Evolutionary conservation across 352 stramenopile species (phyloP).

Genomic region (Aphanomyces invadans): DNA sequence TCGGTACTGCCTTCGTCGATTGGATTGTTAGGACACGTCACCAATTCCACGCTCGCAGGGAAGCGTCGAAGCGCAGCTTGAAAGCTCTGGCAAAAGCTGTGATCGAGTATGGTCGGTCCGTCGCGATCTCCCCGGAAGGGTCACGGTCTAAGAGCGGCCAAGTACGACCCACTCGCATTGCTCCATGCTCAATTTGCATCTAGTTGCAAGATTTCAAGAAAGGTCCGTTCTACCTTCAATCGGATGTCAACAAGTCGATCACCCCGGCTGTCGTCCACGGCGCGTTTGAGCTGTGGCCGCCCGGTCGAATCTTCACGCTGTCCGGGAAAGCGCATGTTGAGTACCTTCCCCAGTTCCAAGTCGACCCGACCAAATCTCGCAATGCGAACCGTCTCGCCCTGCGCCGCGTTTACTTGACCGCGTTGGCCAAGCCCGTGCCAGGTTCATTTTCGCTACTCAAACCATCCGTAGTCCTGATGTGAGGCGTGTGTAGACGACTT

Average conservation of each 20-base stretch:
- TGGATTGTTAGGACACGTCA: too few species aligned
- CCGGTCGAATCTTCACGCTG: constrained; percentile 59
- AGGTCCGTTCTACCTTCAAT: constrained; percentile 73
- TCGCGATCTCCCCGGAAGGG: constrained; percentile 77
- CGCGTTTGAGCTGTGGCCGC: constrained; percentile 75
- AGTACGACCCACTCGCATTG: constrained; percentile 26
- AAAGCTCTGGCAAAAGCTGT: constrained; percentile 59
- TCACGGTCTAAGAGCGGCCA: constrained; percentile 75
- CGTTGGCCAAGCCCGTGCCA: constrained; percentile 61
- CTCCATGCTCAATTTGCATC: neutral
- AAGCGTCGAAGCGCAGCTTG: constrained; percentile 54
- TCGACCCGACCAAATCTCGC: constrained; percentile 57
- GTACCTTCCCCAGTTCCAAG: constrained; percentile 63
- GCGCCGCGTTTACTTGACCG: constrained; percentile 69
- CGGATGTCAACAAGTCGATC: constrained; percentile 78
- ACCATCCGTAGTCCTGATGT: constrained; percentile 46
- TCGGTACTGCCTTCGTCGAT: constrained; percentile 34
- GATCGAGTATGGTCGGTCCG: constrained; percentile 60
- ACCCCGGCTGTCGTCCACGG: constrained; percentile 68
- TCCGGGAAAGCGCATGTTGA: constrained; percentile 63
- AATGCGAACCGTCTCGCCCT: constrained; percentile 76
- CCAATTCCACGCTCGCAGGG: constrained; percentile 26
- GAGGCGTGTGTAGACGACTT: constrained; percentile 30
- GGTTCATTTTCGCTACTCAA: constrained; percentile 22
- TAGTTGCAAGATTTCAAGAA: constrained; percentile 85